Evolutionary conservation across 2,329 filamentous ascomycete species (phyloP), one percentile per base, ranked within the genome.

Genomic region (Aspergillus caelatus): DNA sequence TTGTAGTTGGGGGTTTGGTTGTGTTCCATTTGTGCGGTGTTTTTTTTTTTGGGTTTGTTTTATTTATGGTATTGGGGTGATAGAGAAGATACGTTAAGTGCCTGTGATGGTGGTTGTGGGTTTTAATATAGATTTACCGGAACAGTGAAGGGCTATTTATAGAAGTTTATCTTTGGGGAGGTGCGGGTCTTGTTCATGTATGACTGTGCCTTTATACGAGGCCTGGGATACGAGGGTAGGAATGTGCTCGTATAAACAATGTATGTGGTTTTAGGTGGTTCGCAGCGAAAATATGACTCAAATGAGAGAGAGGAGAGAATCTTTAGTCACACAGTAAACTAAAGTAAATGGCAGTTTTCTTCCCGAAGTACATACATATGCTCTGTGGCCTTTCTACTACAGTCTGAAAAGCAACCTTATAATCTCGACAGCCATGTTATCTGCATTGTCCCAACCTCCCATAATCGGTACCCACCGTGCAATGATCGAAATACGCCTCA

Each of bases 11-110:
- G 9, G 34, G 14, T 6, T 36, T 16, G 14, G 14, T 36, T 36
- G 53, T 68, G 43, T 12, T 70, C 64, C 71, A 72, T 72, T 11
- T 11, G 48, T 52, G 52, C 7, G 36, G 12, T 48, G 23, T 16
- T 48, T 10, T 12, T 48, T 10, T 12, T 19, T 48, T 26, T 4
- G 50, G 19, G 5, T 16, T 8, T 52, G 10, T 32, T 52, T 34
- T n/a, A 4, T 19, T 53, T 32, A 16, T 28, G 34, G 34, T 36
- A 23, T 12, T 6, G 12, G 12, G n/a, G 8, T 28, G 21, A 12
- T 12, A 23, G 23, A 28, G 21, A 14, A 28, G 21, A 26, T 46
- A 14, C 9, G 21, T 48, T 28, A 3, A 48, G 39, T 41, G 7
- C 10, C 19, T n/a, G 19, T 41, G 19, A 41, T 19, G 39, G 19